Conservation (phyloP, 768 basidiomycete species). For the Leccinum subtestaceum region DNA sequence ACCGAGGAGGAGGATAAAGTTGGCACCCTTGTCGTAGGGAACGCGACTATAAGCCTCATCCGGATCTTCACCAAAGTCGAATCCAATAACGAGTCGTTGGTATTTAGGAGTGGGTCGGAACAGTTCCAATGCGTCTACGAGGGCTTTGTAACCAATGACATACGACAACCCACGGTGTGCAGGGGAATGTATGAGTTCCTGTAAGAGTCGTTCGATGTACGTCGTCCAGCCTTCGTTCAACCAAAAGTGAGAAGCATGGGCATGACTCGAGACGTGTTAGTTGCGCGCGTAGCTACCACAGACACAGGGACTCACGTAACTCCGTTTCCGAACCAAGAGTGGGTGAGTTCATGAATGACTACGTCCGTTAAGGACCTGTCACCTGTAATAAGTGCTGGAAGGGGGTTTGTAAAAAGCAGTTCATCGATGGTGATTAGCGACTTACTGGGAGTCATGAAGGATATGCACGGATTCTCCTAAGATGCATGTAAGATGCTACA, state of each 20-base stretch:
- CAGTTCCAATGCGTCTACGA: constrained; percentile 66
- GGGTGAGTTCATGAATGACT: constrained; percentile 81
- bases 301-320: constrained; percentile 54
- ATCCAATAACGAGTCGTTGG: constrained; percentile 76
- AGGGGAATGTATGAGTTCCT: constrained; percentile 64
- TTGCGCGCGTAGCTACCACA: neutral
- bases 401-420: neutral
- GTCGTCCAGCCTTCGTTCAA: constrained; percentile 95
- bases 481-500: neutral
- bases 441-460: constrained; percentile 85
- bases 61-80: constrained; percentile 69
- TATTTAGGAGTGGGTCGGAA: constrained; percentile 63
- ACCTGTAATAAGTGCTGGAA: constrained; percentile 73
- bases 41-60: constrained; percentile 74
- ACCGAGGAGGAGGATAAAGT: constrained; percentile 85
- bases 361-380: constrained; percentile 87
- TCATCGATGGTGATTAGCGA: neutral
- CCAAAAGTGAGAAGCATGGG: constrained; percentile 80
- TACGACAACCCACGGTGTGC: constrained; percentile 79
- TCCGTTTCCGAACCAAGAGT: constrained; percentile 93
- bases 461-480: constrained; percentile 86
- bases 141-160: constrained; percentile 68
- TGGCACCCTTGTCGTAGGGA: constrained; percentile 90
- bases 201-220: constrained; percentile 84
- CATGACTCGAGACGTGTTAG: constrained; percentile 43